phyloP scores from a whole-genome alignment of 176 grass and related monocot species.

The barley (Hordeum vulgare) region DNA sequence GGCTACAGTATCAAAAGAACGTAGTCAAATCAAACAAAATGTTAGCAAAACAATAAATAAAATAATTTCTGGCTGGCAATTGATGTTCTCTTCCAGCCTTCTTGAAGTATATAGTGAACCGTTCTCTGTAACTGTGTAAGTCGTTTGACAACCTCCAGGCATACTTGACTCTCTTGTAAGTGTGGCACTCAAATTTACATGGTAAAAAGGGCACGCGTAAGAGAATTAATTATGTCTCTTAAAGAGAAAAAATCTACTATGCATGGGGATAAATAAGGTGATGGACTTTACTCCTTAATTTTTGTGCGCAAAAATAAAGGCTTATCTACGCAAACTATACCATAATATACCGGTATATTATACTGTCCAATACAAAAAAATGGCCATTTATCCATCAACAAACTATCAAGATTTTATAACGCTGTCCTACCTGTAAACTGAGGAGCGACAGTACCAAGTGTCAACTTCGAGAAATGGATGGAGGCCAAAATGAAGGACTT shows the following conservation, averaged over 20 bases:
- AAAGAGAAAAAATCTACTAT: background rate
- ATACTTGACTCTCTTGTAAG: background rate
- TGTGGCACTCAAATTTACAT: constrained; percentile 5
- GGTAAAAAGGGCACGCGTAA: background rate
- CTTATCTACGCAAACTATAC: background rate
- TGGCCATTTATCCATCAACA: background rate
- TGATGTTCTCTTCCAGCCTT: background rate
- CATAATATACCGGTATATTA: background rate
- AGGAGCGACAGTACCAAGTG: constrained; percentile 96
- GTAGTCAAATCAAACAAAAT: background rate
- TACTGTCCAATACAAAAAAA: constrained; percentile 4
- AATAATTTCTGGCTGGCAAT: background rate
- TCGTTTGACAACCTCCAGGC: background rate
- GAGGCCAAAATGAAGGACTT: constrained; percentile 82
- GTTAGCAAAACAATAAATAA: background rate
- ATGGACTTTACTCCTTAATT: background rate
- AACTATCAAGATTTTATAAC: background rate
- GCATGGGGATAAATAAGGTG: background rate
- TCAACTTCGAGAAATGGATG: constrained; percentile 90
- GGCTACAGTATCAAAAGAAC: background rate
- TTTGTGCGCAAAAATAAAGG: background rate
- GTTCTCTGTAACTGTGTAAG: background rate
- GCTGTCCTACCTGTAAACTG: constrained; percentile 78
- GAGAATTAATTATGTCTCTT: background rate
- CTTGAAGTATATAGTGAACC: background rate